These are phyloP conservation scores for Hirschioporus abietinus DNA, from an alignment of 768 basidiomycete species.

Conservation along the genomic window DNA sequence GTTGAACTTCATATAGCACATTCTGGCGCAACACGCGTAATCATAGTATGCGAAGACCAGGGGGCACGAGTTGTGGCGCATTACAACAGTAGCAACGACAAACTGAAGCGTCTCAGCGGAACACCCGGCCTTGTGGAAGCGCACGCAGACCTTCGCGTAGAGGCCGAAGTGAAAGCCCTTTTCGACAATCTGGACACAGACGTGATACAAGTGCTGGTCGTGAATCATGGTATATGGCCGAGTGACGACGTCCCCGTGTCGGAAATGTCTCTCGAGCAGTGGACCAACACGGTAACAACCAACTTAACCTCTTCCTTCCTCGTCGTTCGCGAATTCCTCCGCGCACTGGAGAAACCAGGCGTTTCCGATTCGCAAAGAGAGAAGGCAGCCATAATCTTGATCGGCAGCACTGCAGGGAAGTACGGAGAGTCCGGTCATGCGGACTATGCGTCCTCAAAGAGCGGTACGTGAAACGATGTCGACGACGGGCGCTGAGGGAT, in stretches of 20 bases:
- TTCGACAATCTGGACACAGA: constrained; percentile 41
- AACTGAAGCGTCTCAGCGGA: constrained; percentile 37
- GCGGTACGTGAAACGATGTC: constrained; percentile 37
- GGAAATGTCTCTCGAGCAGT: constrained; percentile 56
- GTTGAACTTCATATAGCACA: constrained; percentile 14
- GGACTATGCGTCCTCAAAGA: constrained; percentile 65
- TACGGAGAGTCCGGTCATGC: constrained; percentile 65
- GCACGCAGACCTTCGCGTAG: constrained; percentile 56
- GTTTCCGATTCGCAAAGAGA: constrained; percentile 37
- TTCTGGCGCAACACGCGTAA: constrained; percentile 5
- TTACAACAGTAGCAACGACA: constrained; percentile 48
- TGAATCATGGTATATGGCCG: constrained; percentile 58
- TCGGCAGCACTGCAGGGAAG: constrained; percentile 71
- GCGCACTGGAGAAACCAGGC: constrained; percentile 32
- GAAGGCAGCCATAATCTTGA: constrained; percentile 55
- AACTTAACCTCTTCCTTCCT: constrained; percentile 69
- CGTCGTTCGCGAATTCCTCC: constrained; percentile 57
- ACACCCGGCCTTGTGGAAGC: constrained; percentile 25
- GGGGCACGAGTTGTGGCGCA: constrained; percentile 70
- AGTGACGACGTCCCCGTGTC: constrained; percentile 42
- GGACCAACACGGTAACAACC: constrained; percentile 54
- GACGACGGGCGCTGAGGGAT: background rate
- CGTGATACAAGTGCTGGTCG: constrained; percentile 49
- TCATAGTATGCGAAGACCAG: constrained; percentile 43
- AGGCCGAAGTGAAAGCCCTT: constrained; percentile 44